phyloP scores from a whole-genome alignment of 1,284 basidiomycete genomes.

The Ganoderma sinense region DNA sequence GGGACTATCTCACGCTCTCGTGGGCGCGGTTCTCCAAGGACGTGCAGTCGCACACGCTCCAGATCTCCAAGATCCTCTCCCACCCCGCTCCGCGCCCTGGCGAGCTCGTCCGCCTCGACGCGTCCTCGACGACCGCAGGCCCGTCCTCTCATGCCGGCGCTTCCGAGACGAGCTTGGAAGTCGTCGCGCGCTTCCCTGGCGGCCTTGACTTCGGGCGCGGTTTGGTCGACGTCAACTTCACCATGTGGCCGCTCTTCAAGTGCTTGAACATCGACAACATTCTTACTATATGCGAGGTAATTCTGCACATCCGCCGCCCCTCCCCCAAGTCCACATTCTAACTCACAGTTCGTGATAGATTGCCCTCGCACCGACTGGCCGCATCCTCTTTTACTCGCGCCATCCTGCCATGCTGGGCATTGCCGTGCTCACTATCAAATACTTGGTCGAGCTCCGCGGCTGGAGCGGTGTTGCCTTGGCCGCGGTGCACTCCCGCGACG shows the following conservation, averaged over 20 bases:
- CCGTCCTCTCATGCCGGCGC: constrained; percentile 44
- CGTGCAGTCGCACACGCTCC: constrained; percentile 85
- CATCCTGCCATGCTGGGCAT: constrained; percentile 93
- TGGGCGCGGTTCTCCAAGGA: constrained; percentile 95
- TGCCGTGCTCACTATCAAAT: constrained; percentile 89
- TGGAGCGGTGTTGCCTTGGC: constrained; percentile 92
- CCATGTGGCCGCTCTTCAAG: constrained; percentile 98
- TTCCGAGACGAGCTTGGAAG: constrained; percentile 75
- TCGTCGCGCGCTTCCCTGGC: constrained; percentile 86
- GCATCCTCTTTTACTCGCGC: constrained; percentile 89
- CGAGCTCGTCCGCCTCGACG: constrained; percentile 84
- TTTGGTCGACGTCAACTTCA: constrained; percentile 89
- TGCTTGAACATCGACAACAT: constrained; percentile 95
- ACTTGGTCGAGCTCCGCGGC: constrained; percentile 92
- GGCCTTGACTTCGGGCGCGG: constrained; percentile 86
- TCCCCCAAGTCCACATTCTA: not conserved
- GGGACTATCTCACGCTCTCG: constrained; percentile 90
- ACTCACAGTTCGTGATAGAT: constrained; percentile 56
- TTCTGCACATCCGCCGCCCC: not conserved
- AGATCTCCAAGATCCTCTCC: constrained; percentile 84
- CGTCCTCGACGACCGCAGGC: constrained; percentile 56
- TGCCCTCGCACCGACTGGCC: constrained; percentile 92
- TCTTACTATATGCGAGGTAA: constrained; percentile 90
- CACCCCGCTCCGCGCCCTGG: constrained; percentile 88
- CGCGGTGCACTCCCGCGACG: constrained; percentile 89